Percentiles rank a stretch among this genome's conserved stretches.
phyloP scores from a whole-genome alignment of 2,329 filamentous ascomycete species.

The Penicillium brevicompactum region DNA sequence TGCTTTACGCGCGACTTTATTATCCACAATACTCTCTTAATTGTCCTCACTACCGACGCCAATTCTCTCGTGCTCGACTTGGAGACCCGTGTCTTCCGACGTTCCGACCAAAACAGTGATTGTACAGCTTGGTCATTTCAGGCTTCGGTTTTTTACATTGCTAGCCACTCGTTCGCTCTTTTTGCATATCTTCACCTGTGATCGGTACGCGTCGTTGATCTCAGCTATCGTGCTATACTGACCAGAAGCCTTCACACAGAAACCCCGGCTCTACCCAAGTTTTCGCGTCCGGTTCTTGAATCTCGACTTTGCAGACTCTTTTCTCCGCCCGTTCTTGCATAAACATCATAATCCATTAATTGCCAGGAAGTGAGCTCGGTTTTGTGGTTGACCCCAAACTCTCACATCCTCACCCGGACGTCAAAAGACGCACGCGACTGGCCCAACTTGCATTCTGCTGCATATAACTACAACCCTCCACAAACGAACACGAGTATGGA shows the following conservation, averaged over 20 bases:
- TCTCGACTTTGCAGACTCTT: constrained; percentile 8
- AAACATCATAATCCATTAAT: constrained; percentile 38
- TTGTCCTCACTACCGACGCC: constrained; percentile 7
- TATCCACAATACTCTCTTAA: constrained; percentile 21
- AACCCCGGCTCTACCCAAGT: constrained; percentile 8
- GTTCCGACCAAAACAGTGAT: constrained; percentile 10
- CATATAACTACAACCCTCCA: constrained; percentile 32
- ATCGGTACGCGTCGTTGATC: constrained; percentile 16
- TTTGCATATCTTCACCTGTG: constrained; percentile 20
- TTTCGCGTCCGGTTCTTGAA: constrained; percentile 5
- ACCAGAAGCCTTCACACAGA: constrained; percentile 9
- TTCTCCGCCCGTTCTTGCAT: constrained; percentile 19
- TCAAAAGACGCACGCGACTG: constrained; percentile 16
- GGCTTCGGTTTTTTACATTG: constrained; percentile 13
- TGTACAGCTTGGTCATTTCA: constrained; percentile 24
- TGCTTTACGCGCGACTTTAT: constrained; percentile 8
- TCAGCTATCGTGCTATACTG: constrained; percentile 4
- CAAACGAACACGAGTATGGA: constrained; percentile 61
- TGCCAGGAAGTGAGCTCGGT: constrained; percentile 20
- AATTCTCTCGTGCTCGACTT: constrained; percentile 9
- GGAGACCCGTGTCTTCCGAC: constrained; percentile 4
- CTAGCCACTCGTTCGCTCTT: constrained; percentile 26
- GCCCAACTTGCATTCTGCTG: constrained; percentile 18
- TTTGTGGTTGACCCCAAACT: constrained; percentile 33
- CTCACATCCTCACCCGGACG: constrained; percentile 16